Conservation (phyloP, 2,329 filamentous ascomycete genomes). For the Talaromyces sp. region DNA sequence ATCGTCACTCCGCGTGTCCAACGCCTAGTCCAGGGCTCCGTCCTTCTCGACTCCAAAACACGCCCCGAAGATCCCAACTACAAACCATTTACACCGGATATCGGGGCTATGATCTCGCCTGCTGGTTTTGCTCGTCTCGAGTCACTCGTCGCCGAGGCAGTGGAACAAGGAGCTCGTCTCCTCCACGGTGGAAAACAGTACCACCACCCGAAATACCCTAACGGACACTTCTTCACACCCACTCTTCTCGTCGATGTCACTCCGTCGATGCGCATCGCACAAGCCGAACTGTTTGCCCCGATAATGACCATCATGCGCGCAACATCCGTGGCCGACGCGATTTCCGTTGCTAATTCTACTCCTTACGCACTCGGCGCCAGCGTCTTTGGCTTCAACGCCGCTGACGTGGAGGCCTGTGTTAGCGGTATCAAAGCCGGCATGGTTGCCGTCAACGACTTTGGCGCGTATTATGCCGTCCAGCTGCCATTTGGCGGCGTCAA, state of each 20-base stretch:
- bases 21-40: conserved; percentile 69
- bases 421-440: conserved; percentile 73
- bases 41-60: conserved; percentile 47
- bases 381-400: conserved; percentile 71
- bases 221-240: conserved; percentile 86
- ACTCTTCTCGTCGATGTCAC: conserved; percentile 91
- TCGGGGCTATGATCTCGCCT: conserved; percentile 86
- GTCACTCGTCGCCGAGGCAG: conserved; percentile 69
- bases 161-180: conserved; percentile 71
- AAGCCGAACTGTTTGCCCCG: conserved; percentile 88
- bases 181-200: conserved; percentile 73
- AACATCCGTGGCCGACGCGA: conserved; percentile 59
- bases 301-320: conserved; percentile 82
- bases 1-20: conserved; percentile 70
- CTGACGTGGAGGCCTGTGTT: conserved; percentile 61
- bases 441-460: conserved; percentile 95
- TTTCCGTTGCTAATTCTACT: conserved; percentile 77
- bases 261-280: conserved; percentile 77
- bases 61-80: conserved; percentile 14
- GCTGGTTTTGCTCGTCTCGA: conserved; percentile 73
- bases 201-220: conserved; percentile 66
- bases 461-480: conserved; percentile 86
- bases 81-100: conserved; percentile 50
- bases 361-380: conserved; percentile 82
- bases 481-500: conserved; percentile 89